A percentile compares a stretch with the other conserved stretches of the same genome.
These are phyloP conservation scores for Verticillium albo-atrum DNA, from an alignment of 2,329 filamentous ascomycete species.

Conservation along the genomic window DNA sequence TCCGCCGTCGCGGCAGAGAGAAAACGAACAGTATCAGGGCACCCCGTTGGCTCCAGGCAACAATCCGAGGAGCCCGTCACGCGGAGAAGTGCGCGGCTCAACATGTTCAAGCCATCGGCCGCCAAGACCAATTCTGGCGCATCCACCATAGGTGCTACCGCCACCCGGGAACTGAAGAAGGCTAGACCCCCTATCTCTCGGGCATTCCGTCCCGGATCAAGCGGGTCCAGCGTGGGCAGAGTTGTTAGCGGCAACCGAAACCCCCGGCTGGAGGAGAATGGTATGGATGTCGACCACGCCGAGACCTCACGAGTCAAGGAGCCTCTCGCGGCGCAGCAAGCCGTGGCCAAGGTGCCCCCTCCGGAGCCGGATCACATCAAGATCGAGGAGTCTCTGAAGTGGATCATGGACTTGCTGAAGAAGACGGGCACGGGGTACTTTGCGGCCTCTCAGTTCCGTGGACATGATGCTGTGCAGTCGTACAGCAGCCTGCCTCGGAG, in stretches of 20 bases:
- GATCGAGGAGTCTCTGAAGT: conserved; percentile 71
- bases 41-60: conserved; percentile 54
- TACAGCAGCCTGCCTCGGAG: conserved; percentile 66
- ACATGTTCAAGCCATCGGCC: conserved; percentile 64
- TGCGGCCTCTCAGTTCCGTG: conserved; percentile 72
- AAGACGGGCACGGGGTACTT: conserved; percentile 80
- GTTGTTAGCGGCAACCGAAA: conserved; percentile 91
- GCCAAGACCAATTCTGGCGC: conserved; percentile 58
- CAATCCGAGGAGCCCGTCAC: conserved; percentile 57
- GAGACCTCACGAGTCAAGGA: conserved; percentile 49
- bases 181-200: conserved; percentile 68
- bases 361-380: conserved; percentile 53
- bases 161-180: conserved; percentile 76
- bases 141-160: conserved; percentile 52
- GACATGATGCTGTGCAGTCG: conserved; percentile 68
- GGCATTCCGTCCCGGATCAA: conserved; percentile 61
- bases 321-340: conserved; percentile 24
- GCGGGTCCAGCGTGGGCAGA: conserved; percentile 70
- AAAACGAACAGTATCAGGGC: conserved; percentile 90
- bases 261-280: conserved; percentile 55
- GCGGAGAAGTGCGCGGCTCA: conserved; percentile 67
- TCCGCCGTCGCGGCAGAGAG: conserved; percentile 54
- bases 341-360: conserved; percentile 26
- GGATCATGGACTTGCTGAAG: conserved; percentile 74
- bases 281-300: conserved; percentile 65